Evolutionary conservation across 2,329 filamentous ascomycete species (phyloP).

Genomic region (Nectriaceae sp.): DNA sequence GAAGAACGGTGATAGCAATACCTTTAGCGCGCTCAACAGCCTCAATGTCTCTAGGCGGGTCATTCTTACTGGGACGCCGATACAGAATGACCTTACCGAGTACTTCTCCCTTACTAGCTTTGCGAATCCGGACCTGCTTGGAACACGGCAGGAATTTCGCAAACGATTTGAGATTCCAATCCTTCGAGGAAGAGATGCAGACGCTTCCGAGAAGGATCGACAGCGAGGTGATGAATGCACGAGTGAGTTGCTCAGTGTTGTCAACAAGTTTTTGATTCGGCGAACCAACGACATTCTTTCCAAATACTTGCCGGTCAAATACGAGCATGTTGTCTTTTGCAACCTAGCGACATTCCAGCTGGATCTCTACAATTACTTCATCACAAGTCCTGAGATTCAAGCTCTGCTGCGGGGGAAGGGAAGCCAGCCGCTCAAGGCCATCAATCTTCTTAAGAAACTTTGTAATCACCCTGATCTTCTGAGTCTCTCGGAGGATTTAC

Average conservation of each 20-base stretch:
- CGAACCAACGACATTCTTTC: slow-evolving; percentile 97
- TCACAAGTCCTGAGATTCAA: slow-evolving; percentile 92
- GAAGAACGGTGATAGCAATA: slow-evolving; percentile 96
- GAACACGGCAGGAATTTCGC: slow-evolving; percentile 86
- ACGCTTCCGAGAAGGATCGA: slow-evolving; percentile 79
- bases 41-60: slow-evolving; percentile 90
- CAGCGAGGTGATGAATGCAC: slow-evolving; percentile 83
- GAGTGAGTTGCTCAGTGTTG: slow-evolving; percentile 75
- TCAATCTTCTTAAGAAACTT: slow-evolving; percentile 94
- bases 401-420: slow-evolving; percentile 89
- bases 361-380: slow-evolving; percentile 94
- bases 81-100: slow-evolving; percentile 97
- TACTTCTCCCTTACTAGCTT: slow-evolving; percentile 97
- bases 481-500: slow-evolving; percentile 78
- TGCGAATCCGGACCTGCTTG: slow-evolving; percentile 89
- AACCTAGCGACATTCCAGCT: slow-evolving; percentile 91
- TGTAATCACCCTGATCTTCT: slow-evolving; percentile 97
- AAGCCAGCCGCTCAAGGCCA: slow-evolving; percentile 94
- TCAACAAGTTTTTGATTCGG: slow-evolving; percentile 98
- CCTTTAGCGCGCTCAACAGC: slow-evolving; percentile 86
- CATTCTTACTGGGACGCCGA: slow-evolving; percentile 94
- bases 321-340: slow-evolving; percentile 99
- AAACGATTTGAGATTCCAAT: slow-evolving; percentile 95
- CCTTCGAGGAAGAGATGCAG: slow-evolving; percentile 85
- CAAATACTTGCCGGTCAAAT: slow-evolving; percentile 97